Percentiles rank a stretch among this genome's conserved stretches.
Evolutionary conservation across 148 eudicot genomes (phyloP).

Genomic region (Agrostemma githago): DNA sequence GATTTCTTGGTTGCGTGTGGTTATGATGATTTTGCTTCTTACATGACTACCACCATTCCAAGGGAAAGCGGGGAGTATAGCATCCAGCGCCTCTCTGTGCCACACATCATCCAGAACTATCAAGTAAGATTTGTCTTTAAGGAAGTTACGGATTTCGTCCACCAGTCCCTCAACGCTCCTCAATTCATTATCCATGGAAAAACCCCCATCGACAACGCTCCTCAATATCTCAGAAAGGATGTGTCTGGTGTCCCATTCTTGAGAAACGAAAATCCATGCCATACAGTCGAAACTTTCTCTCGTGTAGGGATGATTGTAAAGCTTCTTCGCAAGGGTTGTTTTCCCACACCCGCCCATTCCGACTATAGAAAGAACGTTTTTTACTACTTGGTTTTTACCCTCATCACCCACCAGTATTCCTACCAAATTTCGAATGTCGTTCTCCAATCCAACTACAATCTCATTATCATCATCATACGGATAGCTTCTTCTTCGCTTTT

Average conservation of each 20-base stretch:
- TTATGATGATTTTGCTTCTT: constrained; percentile 30
- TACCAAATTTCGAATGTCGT: constrained; percentile 11
- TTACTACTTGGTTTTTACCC: constrained; percentile 6
- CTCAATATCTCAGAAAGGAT: constrained; percentile 23
- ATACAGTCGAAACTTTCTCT: constrained; percentile 18
- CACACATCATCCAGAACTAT: constrained; percentile 37
- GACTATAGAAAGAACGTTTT: constrained; percentile 9
- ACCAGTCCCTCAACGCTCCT: constrained; percentile 19
- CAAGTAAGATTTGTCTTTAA: constrained; percentile 16
- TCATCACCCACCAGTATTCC: constrained; percentile 13
- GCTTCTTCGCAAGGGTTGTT: constrained; percentile 30
- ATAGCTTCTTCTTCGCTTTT: constrained; percentile 12
- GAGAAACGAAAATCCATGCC: constrained; percentile 31
- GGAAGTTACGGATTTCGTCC: constrained; percentile 14
- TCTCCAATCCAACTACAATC: constrained; percentile 20
- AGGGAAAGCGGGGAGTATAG: constrained; percentile 25
- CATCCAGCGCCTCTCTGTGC: constrained; percentile 23
- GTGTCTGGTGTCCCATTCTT: constrained; percentile 27
- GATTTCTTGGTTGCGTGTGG: constrained; percentile 24
- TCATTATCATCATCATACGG: constrained; percentile 12
- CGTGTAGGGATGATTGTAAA: constrained; percentile 23
- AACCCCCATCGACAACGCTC: constrained; percentile 9
- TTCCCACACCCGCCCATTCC: constrained; percentile 40
- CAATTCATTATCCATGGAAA: background rate
- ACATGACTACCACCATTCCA: no score